phyloP scores from a whole-genome alignment of 495 filamentous ascomycete species.

The Podospora australis region DNA sequence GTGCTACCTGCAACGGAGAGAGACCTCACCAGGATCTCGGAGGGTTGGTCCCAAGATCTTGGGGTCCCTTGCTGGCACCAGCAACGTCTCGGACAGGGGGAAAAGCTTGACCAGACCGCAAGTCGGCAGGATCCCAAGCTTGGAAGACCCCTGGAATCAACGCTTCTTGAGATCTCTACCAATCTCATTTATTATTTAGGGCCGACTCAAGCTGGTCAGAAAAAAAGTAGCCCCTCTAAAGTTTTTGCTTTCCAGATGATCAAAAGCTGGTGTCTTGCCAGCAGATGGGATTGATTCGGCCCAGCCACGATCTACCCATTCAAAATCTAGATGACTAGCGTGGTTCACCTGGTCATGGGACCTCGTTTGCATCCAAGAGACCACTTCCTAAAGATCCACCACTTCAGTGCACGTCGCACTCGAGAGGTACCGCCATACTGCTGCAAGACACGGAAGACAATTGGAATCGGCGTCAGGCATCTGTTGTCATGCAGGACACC shows the following conservation, averaged over 20 bases:
- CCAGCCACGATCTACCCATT: conserved; percentile 20
- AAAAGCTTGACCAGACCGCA: too few species aligned
- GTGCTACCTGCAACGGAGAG: neutral
- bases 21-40: neutral
- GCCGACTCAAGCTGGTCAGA: conserved; percentile 1
- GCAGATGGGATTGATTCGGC: too few species aligned
- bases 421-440: conserved; percentile 4
- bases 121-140: too few species aligned
- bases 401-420: conserved; percentile 12
- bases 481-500: neutral
- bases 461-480: conserved; percentile 5
- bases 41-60: neutral
- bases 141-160: too few species aligned
- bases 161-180: neutral
- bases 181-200: neutral
- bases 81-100: neutral
- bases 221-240: neutral
- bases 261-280: conserved; percentile 9
- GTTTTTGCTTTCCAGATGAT: conserved; percentile 14
- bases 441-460: neutral
- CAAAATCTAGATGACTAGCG: conserved; percentile 19
- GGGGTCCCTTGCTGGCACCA: neutral
- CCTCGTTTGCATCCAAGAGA: conserved; percentile 20
- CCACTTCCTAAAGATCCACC: conserved; percentile 14
- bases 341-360: conserved; percentile 23